Evolutionary conservation across 352 stramenopile genomes (phyloP).

Genomic region (Phytophthora fragariaefolia): DNA sequence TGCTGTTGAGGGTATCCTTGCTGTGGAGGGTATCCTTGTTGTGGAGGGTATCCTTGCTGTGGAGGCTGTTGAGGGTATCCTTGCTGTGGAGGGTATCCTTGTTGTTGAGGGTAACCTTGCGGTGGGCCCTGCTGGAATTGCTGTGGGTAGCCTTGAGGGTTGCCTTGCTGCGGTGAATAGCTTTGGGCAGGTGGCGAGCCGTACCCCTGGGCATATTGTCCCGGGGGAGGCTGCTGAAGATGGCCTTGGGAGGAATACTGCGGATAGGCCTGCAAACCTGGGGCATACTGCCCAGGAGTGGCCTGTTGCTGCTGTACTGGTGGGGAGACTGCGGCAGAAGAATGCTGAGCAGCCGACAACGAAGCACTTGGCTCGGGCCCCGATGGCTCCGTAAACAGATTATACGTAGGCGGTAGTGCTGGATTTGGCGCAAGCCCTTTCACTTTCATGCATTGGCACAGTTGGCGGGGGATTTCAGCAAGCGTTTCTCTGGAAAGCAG

Average conservation of each 20-base stretch:
- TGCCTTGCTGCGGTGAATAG: constrained; percentile 25
- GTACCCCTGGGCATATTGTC: constrained; percentile 24
- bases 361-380: constrained; percentile 12
- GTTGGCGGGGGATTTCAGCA: constrained; percentile 74
- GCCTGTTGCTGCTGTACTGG: constrained; percentile 19
- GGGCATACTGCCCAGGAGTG: constrained; percentile 24
- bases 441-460: constrained; percentile 83
- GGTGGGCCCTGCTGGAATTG: constrained; percentile 23
- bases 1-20: no score
- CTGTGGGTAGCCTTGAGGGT: constrained; percentile 11
- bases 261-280: constrained; percentile 20
- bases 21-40: no score
- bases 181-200: constrained; percentile 17
- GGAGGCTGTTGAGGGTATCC: no score
- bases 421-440: constrained; percentile 60
- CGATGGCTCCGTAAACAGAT: constrained; percentile 50
- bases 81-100: constrained; percentile 17
- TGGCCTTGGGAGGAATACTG: constrained; percentile 18
- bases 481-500: constrained; percentile 62
- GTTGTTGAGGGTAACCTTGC: constrained; percentile 32
- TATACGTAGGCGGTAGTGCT: constrained; percentile 52
- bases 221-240: neutral
- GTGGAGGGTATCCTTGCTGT: no score
- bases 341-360: constrained; percentile 21
- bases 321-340: constrained; percentile 21